Conservation (phyloP, 2,329 filamentous ascomycete genomes). For the Verticillium nonalfalfae region DNA sequence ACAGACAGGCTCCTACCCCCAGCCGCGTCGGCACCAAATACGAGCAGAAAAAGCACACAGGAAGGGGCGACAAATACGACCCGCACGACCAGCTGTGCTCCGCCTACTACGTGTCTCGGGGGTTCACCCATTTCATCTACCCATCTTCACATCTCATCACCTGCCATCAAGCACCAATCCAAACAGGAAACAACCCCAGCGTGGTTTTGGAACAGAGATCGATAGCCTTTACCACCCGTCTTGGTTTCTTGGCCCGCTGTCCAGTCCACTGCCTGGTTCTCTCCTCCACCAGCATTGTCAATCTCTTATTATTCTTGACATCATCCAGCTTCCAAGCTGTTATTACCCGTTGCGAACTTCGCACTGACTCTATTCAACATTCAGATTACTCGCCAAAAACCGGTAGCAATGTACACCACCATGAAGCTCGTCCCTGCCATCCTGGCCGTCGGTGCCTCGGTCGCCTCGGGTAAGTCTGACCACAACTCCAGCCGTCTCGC, state of each 20-base stretch:
- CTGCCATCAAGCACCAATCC: not conserved
- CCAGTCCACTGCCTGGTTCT: not conserved
- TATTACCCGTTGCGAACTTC: not conserved
- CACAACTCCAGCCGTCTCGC: slow-evolving; percentile 5
- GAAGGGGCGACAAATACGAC: not conserved
- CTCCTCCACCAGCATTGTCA: not conserved
- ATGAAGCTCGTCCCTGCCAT: slow-evolving; percentile 37
- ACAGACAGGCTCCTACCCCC: not conserved
- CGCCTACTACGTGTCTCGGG: not conserved
- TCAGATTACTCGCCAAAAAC: not conserved
- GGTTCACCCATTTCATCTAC: not conserved
- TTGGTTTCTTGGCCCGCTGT: not conserved
- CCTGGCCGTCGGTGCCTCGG: slow-evolving; percentile 31
- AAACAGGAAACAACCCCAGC: not conserved
- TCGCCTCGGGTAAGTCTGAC: slow-evolving; percentile 35
- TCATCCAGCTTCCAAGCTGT: not conserved
- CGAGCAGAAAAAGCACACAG: not conserved
- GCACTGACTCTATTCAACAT: not conserved
- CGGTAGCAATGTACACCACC: slow-evolving; percentile 39
- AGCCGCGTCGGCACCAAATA: not conserved
- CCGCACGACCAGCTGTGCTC: not conserved
- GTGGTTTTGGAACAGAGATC: not conserved
- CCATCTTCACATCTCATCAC: not conserved
- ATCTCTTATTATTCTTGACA: not conserved
- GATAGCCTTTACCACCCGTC: not conserved